Evolutionary conservation across 768 basidiomycete species (phyloP).

Genomic region (Porpolomopsis calyptriformis): DNA sequence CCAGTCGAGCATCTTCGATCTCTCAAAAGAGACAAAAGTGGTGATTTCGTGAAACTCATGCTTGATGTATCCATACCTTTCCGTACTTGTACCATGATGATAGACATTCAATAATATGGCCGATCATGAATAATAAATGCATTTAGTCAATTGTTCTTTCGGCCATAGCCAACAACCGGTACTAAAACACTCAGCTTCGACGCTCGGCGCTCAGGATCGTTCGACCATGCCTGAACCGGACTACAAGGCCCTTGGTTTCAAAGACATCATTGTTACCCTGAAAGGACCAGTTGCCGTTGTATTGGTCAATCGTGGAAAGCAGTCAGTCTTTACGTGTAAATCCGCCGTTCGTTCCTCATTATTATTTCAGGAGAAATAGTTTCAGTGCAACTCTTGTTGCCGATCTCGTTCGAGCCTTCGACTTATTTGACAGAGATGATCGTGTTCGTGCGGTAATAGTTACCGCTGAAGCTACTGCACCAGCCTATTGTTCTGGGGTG

Average conservation of each 20-base stretch:
- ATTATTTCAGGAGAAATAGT: constrained; percentile 33
- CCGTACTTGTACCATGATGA: too few relatives aligned
- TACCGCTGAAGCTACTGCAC: constrained; percentile 40
- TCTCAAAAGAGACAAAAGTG: too few relatives aligned
- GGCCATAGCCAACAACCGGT: too few relatives aligned
- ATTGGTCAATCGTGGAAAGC: constrained; percentile 35
- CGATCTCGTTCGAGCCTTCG: constrained; percentile 35
- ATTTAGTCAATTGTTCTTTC: too few relatives aligned
- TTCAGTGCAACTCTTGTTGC: constrained; percentile 23
- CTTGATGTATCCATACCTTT: too few relatives aligned
- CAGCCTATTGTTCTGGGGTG: constrained; percentile 49
- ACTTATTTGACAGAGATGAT: constrained; percentile 40
- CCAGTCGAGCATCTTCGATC: too few relatives aligned
- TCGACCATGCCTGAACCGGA: constrained; percentile 12
- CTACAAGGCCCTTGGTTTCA: constrained; percentile 29
- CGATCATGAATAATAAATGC: too few relatives aligned
- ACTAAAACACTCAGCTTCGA: too few relatives aligned
- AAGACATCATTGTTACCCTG: constrained; percentile 31
- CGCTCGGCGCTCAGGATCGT: too few relatives aligned
- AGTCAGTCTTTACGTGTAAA: constrained; percentile 22
- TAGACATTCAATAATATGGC: too few relatives aligned
- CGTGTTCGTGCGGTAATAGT: constrained; percentile 40
- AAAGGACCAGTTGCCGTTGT: constrained; percentile 36
- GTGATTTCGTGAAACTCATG: too few relatives aligned
- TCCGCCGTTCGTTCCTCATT: neutral